Evolutionary conservation across 2,329 filamentous ascomycete genomes (phyloP).

Genomic region (Berkeleyomyces basicola): DNA sequence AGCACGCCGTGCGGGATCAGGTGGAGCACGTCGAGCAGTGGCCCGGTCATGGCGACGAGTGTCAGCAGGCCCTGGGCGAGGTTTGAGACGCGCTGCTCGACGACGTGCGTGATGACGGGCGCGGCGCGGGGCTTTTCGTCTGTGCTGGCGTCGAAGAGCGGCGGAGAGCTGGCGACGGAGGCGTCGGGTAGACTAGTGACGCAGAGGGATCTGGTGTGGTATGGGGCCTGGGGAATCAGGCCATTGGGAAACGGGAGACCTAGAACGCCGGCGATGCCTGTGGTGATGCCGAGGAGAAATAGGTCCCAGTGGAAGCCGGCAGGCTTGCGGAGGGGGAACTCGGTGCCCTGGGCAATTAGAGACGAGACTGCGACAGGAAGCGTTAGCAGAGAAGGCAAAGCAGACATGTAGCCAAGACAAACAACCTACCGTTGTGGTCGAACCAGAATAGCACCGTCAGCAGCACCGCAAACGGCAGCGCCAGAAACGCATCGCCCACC

Average conservation of each 20-base stretch:
- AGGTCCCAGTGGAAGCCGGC: constrained; percentile 78
- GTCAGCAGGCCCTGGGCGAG: constrained; percentile 62
- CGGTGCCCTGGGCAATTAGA: constrained; percentile 66
- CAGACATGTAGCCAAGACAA: not conserved
- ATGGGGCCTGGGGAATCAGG: constrained; percentile 68
- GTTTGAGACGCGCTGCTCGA: constrained; percentile 67
- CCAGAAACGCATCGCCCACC: constrained; percentile 59
- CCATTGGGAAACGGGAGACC: constrained; percentile 71
- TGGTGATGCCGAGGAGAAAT: constrained; percentile 64
- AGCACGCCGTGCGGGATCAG: constrained; percentile 66
- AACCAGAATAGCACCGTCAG: constrained; percentile 80
- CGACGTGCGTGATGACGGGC: constrained; percentile 41
- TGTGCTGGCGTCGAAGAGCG: constrained; percentile 26
- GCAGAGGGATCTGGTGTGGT: constrained; percentile 65
- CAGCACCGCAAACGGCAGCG: constrained; percentile 71
- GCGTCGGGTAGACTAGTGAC: constrained; percentile 31
- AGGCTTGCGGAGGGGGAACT: constrained; percentile 65
- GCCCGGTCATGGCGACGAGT: constrained; percentile 62
- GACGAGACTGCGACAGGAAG: constrained; percentile 45
- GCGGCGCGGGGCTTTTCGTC: constrained; percentile 34
- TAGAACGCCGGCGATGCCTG: constrained; percentile 56
- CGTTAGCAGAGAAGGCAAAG: not conserved
- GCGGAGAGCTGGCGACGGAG: constrained; percentile 20
- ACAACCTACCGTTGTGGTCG: constrained; percentile 58
- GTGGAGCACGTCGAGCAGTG: constrained; percentile 55